Conservation (phyloP, 352 stramenopile genomes). For the Phytophthora lateralis region DNA sequence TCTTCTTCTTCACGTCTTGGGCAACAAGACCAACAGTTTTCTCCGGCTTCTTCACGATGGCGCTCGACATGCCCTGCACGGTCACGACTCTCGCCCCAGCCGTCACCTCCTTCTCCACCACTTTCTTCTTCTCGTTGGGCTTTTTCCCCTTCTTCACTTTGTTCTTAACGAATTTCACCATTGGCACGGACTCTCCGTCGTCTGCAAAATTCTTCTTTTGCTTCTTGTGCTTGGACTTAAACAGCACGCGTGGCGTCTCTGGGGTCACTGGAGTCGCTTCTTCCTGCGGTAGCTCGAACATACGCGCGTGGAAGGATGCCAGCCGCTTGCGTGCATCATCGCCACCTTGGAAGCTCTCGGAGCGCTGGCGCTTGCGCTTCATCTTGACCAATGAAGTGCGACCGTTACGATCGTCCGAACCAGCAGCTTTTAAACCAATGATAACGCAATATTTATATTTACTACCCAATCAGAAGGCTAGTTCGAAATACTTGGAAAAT, state of each 20-base stretch:
- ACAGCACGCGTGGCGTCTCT: slow-evolving; percentile 46
- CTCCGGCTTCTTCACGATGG: neutral
- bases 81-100: slow-evolving; percentile 18
- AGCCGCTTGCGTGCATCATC: slow-evolving; percentile 50
- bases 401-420: slow-evolving; percentile 8
- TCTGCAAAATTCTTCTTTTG: slow-evolving; percentile 29
- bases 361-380: slow-evolving; percentile 42
- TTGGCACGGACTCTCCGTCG: slow-evolving; percentile 37
- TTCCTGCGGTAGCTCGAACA: slow-evolving; percentile 58
- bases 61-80: slow-evolving; percentile 2
- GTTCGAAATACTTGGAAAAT: slow-evolving; percentile 6
- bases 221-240: slow-evolving; percentile 40
- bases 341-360: slow-evolving; percentile 32
- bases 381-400: slow-evolving; percentile 18
- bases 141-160: slow-evolving; percentile 36
- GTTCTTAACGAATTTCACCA: slow-evolving; percentile 38
- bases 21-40: neutral
- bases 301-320: slow-evolving; percentile 52
- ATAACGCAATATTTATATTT: slow-evolving; percentile 2
- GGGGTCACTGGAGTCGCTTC: neutral
- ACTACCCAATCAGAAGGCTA: slow-evolving; percentile 2
- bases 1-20: neutral
- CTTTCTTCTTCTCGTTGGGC: slow-evolving; percentile 13
- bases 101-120: slow-evolving; percentile 16
- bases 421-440: slow-evolving; percentile 38